These are phyloP conservation scores for Austroboletus niveus DNA, from an alignment of 1,284 basidiomycete genomes.

Conservation along the genomic window DNA sequence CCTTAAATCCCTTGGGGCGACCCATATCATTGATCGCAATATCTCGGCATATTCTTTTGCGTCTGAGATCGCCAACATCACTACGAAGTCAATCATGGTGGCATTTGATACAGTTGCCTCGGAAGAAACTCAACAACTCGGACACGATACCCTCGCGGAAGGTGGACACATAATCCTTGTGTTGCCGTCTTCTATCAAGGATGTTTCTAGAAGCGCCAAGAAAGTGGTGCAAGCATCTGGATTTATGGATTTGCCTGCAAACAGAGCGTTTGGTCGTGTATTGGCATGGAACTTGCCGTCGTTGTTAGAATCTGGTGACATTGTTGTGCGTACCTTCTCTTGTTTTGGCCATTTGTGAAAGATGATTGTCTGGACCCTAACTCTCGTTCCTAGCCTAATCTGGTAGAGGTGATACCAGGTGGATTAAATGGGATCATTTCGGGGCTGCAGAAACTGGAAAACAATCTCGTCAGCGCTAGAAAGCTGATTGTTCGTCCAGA, in stretches of 20 bases:
- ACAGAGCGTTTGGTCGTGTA: slow-evolving; percentile 15
- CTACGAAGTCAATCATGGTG: slow-evolving; percentile 12
- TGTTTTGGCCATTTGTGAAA: neutral
- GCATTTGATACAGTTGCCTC: slow-evolving; percentile 18
- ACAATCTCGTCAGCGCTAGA: slow-evolving; percentile 25
- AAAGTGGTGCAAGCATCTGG: slow-evolving; percentile 10
- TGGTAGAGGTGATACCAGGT: slow-evolving; percentile 23
- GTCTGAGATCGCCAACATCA: slow-evolving; percentile 12
- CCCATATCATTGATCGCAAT: slow-evolving; percentile 32
- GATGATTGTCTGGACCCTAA: neutral
- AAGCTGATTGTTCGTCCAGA: slow-evolving; percentile 16
- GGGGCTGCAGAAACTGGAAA: slow-evolving; percentile 23
- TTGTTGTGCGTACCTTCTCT: slow-evolving; percentile 15
- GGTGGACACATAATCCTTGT: slow-evolving; percentile 17
- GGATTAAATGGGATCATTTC: slow-evolving; percentile 17
- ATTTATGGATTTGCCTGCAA: slow-evolving; percentile 7
- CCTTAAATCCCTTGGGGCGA: slow-evolving; percentile 37
- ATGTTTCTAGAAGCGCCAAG: slow-evolving; percentile 14
- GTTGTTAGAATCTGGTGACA: slow-evolving; percentile 21
- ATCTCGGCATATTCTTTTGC: slow-evolving; percentile 7
- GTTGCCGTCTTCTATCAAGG: slow-evolving; percentile 4
- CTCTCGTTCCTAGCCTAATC: slow-evolving; percentile 16
- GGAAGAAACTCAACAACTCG: slow-evolving; percentile 21
- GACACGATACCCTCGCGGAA: slow-evolving; percentile 20
- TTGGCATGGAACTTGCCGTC: slow-evolving; percentile 15